phyloP scores from a whole-genome alignment of 768 basidiomycete genomes.

The Baorangia bicolor region DNA sequence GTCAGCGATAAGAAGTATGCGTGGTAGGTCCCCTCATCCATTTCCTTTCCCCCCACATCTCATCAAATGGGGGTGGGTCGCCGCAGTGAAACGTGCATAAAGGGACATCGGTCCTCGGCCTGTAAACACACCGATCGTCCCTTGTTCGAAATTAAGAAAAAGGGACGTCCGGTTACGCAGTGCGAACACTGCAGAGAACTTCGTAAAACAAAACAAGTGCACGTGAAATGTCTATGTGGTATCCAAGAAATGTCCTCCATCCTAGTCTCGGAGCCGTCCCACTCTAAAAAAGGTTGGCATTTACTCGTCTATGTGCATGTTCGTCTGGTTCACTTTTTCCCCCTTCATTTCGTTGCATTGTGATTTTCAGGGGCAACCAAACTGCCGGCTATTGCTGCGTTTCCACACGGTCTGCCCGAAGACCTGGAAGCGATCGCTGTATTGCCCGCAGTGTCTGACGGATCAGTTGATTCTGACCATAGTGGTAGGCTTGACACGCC shows the following conservation, averaged over 20 bases:
- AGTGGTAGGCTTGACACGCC: slow-evolving; percentile 59
- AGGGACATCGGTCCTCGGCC: slow-evolving; percentile 87
- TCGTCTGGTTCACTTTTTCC: slow-evolving; percentile 1
- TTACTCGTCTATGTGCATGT: background rate
- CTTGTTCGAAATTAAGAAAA: slow-evolving; percentile 78
- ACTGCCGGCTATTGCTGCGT: slow-evolving; percentile 70
- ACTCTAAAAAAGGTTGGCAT: slow-evolving; percentile 65
- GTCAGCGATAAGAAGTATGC: slow-evolving; percentile 79
- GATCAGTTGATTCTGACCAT: slow-evolving; percentile 60
- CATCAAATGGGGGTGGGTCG: background rate
- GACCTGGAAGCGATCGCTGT: slow-evolving; percentile 56
- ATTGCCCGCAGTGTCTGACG: slow-evolving; percentile 42
- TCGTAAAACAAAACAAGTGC: slow-evolving; percentile 47
- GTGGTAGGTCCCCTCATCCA: slow-evolving; percentile 51
- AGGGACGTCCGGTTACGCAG: slow-evolving; percentile 56
- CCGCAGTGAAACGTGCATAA: slow-evolving; percentile 85
- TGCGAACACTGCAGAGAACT: slow-evolving; percentile 50
- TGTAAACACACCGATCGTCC: slow-evolving; percentile 89
- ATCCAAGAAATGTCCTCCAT: slow-evolving; percentile 37
- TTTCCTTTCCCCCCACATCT: slow-evolving; percentile 1
- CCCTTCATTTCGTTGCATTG: slow-evolving; percentile 45
- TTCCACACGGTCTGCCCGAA: slow-evolving; percentile 74
- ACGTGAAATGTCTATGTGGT: slow-evolving; percentile 42
- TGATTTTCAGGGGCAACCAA: slow-evolving; percentile 49
- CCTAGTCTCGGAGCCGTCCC: slow-evolving; percentile 23